Percentiles rank a stretch among this genome's conserved stretches.
phyloP scores from a whole-genome alignment of 148 eudicot genomes.

The Agrostemma githago region DNA sequence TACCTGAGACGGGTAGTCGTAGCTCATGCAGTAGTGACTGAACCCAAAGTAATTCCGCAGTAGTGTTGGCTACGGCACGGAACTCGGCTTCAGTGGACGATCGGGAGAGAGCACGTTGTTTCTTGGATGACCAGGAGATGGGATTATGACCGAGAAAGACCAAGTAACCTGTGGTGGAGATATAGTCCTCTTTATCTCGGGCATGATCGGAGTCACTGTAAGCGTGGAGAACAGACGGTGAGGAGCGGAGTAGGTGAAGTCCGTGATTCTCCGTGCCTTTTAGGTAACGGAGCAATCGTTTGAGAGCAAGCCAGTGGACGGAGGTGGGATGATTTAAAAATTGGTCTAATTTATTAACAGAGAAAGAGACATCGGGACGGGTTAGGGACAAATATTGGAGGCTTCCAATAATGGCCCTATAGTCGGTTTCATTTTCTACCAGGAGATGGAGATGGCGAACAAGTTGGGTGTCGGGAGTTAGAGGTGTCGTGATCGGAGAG shows the following conservation, averaged over 20 bases:
- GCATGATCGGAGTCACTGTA: neutral
- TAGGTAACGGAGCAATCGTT: neutral
- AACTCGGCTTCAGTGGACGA: neutral
- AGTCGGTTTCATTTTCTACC: neutral
- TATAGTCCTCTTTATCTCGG: neutral
- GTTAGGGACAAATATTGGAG: neutral
- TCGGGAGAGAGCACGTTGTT: neutral
- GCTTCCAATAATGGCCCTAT: neutral
- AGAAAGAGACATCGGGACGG: neutral
- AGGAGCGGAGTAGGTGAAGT: neutral
- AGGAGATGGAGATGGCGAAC: neutral
- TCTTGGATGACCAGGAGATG: neutral
- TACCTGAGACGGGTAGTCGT: no score
- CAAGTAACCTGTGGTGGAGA: neutral
- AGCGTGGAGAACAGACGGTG: neutral
- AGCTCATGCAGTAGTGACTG: no score
- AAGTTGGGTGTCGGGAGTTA: no score
- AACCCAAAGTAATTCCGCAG: neutral
- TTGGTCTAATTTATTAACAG: no score
- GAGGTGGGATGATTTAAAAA: no score
- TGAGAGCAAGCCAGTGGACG: neutral
- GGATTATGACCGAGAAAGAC: neutral
- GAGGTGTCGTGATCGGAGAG: neutral
- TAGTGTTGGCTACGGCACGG: neutral
- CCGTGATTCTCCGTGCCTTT: neutral